A percentile compares a stretch with the other conserved stretches of the same genome.
These are phyloP conservation scores for Neurospora hispaniola DNA, from an alignment of 495 filamentous ascomycete species.

Conservation along the genomic window DNA sequence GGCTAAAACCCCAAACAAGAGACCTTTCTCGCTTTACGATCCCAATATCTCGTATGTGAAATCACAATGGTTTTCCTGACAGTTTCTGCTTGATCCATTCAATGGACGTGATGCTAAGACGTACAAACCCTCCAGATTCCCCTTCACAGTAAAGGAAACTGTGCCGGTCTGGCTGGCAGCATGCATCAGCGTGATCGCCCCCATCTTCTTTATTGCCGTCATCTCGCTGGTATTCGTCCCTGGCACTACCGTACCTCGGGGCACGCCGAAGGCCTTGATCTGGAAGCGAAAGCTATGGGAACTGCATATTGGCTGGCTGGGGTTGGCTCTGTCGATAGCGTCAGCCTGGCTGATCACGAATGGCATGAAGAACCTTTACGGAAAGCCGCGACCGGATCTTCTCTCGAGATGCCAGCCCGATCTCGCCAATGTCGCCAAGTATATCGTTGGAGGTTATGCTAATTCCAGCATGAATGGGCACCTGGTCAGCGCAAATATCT, in stretches of 20 bases:
- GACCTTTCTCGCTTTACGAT: slow-evolving; percentile 39
- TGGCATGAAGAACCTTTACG: slow-evolving; percentile 75
- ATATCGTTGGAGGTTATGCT: slow-evolving; percentile 29
- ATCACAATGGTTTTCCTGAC: neutral
- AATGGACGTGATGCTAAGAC: neutral
- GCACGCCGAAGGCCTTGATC: slow-evolving; percentile 50
- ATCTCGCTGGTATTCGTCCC: slow-evolving; percentile 61
- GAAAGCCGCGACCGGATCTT: slow-evolving; percentile 76
- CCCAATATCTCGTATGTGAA: slow-evolving; percentile 33
- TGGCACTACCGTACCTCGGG: slow-evolving; percentile 53
- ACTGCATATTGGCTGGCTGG: slow-evolving; percentile 69
- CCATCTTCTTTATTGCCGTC: slow-evolving; percentile 54
- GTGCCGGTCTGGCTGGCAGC: slow-evolving; percentile 50
- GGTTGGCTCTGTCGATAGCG: slow-evolving; percentile 55
- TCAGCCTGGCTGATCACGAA: slow-evolving; percentile 68
- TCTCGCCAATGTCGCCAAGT: slow-evolving; percentile 28
- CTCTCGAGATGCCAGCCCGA: slow-evolving; percentile 59
- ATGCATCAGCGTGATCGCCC: slow-evolving; percentile 45
- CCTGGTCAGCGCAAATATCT: slow-evolving; percentile 57
- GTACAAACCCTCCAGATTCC: slow-evolving; percentile 46
- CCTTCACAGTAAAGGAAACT: slow-evolving; percentile 63
- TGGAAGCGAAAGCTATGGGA: slow-evolving; percentile 76
- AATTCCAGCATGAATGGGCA: slow-evolving; percentile 30
- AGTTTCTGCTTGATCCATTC: neutral
- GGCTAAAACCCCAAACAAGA: slow-evolving; percentile 45